phyloP scores from a whole-genome alignment of 2,329 filamentous ascomycete genomes.

The Zymoseptoria crescenta region DNA sequence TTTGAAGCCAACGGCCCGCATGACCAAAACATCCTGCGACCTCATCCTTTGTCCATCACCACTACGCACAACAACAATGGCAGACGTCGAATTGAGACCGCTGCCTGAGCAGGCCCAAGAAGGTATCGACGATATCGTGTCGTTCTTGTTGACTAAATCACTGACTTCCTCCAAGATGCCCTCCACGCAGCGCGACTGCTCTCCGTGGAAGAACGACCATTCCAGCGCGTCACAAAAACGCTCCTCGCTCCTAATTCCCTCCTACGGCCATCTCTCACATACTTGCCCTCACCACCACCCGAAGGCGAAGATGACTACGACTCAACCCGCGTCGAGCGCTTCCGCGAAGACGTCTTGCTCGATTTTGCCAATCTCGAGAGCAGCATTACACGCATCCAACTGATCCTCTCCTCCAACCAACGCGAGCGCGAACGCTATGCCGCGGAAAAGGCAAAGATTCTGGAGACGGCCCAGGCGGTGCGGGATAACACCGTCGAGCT shows the following conservation, averaged over 20 bases:
- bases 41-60: background rate
- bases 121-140: slow-evolving; percentile 8
- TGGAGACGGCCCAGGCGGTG: slow-evolving; percentile 69
- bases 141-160: background rate
- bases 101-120: slow-evolving; percentile 25
- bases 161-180: slow-evolving; percentile 46
- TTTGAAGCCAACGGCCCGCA: background rate
- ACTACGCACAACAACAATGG: background rate
- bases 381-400: slow-evolving; percentile 79
- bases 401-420: slow-evolving; percentile 74
- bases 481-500: slow-evolving; percentile 66
- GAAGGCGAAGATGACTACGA: slow-evolving; percentile 37
- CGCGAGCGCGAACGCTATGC: slow-evolving; percentile 78
- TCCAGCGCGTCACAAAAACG: slow-evolving; percentile 78
- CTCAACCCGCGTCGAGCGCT: slow-evolving; percentile 43
- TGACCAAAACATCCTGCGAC: background rate
- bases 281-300: slow-evolving; percentile 59
- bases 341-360: slow-evolving; percentile 74
- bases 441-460: slow-evolving; percentile 69
- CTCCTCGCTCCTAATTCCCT: slow-evolving; percentile 63
- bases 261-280: slow-evolving; percentile 44
- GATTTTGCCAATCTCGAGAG: slow-evolving; percentile 86
- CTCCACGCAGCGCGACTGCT: slow-evolving; percentile 82
- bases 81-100: slow-evolving; percentile 3
- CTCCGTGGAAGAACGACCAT: slow-evolving; percentile 85